A percentile compares a stretch with the other conserved stretches of the same genome.
Evolutionary conservation across 805 yeast genomes (phyloP).

Genomic region (Starmerella vitae): DNA sequence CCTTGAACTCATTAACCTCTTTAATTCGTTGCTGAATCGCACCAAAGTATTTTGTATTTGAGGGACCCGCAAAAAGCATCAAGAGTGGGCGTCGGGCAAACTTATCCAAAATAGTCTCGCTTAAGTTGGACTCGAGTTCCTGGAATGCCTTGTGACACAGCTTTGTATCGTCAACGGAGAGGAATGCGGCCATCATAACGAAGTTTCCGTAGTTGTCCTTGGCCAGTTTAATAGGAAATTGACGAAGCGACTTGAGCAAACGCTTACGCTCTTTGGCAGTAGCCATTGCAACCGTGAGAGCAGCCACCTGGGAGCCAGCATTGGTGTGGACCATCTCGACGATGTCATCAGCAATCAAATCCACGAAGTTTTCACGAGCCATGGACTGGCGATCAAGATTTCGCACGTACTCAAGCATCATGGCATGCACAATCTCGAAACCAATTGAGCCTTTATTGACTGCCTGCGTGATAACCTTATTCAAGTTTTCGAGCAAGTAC

Average conservation of each 20-base stretch:
- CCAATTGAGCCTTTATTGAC: conserved; percentile 94
- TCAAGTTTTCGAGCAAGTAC: conserved; percentile 59
- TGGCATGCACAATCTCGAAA: conserved; percentile 89
- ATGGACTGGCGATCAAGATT: conserved; percentile 41
- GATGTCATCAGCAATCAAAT: conserved; percentile 69
- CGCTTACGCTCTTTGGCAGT: conserved; percentile 84
- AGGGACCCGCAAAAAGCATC: conserved; percentile 55
- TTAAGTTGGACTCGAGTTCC: conserved; percentile 33
- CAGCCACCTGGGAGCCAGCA: conserved; percentile 88
- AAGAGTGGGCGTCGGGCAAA: conserved; percentile 80
- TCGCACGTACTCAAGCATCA: conserved; percentile 75
- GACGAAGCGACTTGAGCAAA: conserved; percentile 57
- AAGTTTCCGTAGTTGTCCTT: conserved; percentile 76
- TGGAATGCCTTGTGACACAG: conserved; percentile 60
- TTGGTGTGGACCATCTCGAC: conserved; percentile 92
- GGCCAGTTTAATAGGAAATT: conserved; percentile 61
- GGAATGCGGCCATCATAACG: conserved; percentile 63
- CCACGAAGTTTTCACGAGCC: conserved; percentile 70
- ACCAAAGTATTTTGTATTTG: conserved; percentile 69
- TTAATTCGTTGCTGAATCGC: conserved; percentile 42
- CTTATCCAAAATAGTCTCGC: conserved; percentile 48
- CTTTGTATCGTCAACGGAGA: conserved; percentile 90
- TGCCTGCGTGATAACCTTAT: conserved; percentile 74
- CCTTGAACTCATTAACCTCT: conserved; percentile 47
- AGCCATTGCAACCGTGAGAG: conserved; percentile 63